Base-by-base conservation (phyloP, 2,329 filamentous ascomycete genomes). In the Hymenoscyphus repandus region DNA sequence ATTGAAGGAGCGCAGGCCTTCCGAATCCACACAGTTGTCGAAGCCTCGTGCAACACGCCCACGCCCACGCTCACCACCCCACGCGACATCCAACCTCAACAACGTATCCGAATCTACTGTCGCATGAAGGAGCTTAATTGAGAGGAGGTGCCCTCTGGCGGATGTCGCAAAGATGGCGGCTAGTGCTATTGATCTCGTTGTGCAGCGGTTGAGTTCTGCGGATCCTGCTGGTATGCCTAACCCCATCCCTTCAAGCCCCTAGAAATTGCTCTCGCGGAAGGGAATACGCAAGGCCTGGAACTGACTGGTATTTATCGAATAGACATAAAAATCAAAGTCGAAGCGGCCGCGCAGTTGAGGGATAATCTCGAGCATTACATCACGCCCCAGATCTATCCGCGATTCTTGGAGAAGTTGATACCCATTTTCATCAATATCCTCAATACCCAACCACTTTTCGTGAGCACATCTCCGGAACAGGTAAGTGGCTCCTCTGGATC, bases 301-400 rank as follows among this genome's bases (percentile, higher is more conserved):
- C 27, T 49, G 31, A 60, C 62, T 41, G 59, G 18, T 46, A 9
- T 38, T 36, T 40, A 45, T 20, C 34, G 47, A 38, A 7, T 61
- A 96, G 93, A 97, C 73, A 73, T 85, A 52, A 89, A 88, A 72
- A 72, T 83, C 52, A 95, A 91, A 73, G 80, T 87, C 55, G 88
- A 90, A 63, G 83, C 90, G 57, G 90, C 92, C 55, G 83, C 85
- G 47, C 86, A 91, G 58, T 77, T 99, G 63, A 89, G 93, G 67
- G 95, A 99, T 71, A 90, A 81, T 63, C 84, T 97, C 60, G 95
- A 99, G 58, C 80, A 90, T 64, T 95, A 93, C 73, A 90, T 86
- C 49, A 82, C 81, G 63, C 85, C 88, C 47, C 77, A 80, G 49
- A 83, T 83, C 62, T 99, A 97, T 68, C 72, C 80, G 27, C 76